Evolutionary conservation across 768 basidiomycete genomes (phyloP).

Genomic region (Nevesoporus exiguus): DNA sequence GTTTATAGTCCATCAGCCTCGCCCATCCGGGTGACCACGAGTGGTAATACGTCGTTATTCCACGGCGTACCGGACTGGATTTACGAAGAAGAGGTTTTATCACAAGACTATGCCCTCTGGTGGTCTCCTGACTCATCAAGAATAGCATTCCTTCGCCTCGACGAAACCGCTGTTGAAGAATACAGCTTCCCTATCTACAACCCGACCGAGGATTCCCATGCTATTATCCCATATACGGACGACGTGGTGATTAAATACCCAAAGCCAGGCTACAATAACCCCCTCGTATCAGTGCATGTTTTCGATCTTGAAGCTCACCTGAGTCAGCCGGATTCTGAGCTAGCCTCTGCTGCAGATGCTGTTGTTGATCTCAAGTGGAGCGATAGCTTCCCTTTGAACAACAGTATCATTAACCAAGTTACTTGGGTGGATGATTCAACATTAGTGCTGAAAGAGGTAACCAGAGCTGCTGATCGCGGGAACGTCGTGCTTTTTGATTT

Average conservation of each 20-base stretch:
- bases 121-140: slow-evolving; percentile 68
- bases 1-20: slow-evolving; percentile 34
- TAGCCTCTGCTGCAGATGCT: slow-evolving; percentile 33
- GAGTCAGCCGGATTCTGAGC: slow-evolving; percentile 28
- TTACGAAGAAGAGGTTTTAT: slow-evolving; percentile 90
- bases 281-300: slow-evolving; percentile 75
- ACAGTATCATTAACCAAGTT: slow-evolving; percentile 79
- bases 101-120: slow-evolving; percentile 74
- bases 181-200: slow-evolving; percentile 92
- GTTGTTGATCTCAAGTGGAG: slow-evolving; percentile 67
- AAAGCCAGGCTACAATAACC: slow-evolving; percentile 89
- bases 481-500: slow-evolving; percentile 76
- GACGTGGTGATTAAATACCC: slow-evolving; percentile 71
- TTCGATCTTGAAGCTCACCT: slow-evolving; percentile 70
- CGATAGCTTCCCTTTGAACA: slow-evolving; percentile 47
- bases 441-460: slow-evolving; percentile 83
- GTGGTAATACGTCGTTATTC: slow-evolving; percentile 82
- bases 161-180: slow-evolving; percentile 85
- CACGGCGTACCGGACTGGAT: slow-evolving; percentile 98
- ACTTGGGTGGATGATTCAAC: slow-evolving; percentile 79
- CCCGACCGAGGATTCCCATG: slow-evolving; percentile 64
- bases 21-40: slow-evolving; percentile 73
- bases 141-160: slow-evolving; percentile 81
- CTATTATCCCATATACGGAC: slow-evolving; percentile 74
- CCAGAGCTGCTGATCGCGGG: slow-evolving; percentile 77